These are phyloP conservation scores for Wolfiporia cocos DNA, from an alignment of 1,284 basidiomycete genomes.

Conservation along the genomic window DNA sequence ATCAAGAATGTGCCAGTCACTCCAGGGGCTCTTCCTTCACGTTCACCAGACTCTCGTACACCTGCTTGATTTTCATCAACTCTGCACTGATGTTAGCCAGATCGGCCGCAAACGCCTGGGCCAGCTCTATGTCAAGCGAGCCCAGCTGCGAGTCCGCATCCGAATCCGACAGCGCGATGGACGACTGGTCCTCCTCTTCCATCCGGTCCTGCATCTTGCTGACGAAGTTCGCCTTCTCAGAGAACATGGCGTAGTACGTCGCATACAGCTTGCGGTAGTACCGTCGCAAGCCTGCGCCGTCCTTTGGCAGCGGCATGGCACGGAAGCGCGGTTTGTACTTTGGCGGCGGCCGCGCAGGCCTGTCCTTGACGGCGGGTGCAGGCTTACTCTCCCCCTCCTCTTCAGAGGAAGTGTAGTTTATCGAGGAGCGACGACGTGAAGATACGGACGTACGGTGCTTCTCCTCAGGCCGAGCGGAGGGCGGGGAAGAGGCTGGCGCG, in stretches of 20 bases:
- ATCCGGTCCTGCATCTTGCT: slow-evolving; percentile 41
- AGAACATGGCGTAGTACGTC: slow-evolving; percentile 41
- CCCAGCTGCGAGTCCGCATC: slow-evolving; percentile 44
- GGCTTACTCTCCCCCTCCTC: slow-evolving; percentile 38
- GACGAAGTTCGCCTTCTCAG: slow-evolving; percentile 36
- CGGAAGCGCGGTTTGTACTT: slow-evolving; percentile 16
- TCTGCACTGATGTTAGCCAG: slow-evolving; percentile 13
- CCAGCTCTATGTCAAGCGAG: slow-evolving; percentile 46
- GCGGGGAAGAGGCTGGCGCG: too few species aligned
- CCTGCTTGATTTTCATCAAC: slow-evolving; percentile 13
- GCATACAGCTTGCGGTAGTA: slow-evolving; percentile 46
- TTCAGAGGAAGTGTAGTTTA: slow-evolving; percentile 57
- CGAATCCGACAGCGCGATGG: slow-evolving; percentile 34
- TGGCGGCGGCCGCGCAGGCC: slow-evolving; percentile 10
- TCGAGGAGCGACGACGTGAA: slow-evolving; percentile 27
- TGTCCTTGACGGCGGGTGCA: too few species aligned
- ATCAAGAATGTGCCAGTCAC: too few species aligned
- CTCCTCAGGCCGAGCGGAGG: slow-evolving; percentile 17
- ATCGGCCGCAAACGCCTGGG: slow-evolving; percentile 31
- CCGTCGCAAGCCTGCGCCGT: slow-evolving; percentile 42
- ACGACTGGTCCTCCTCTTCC: slow-evolving; percentile 26
- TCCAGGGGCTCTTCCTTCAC: too few species aligned
- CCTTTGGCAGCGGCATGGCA: slow-evolving; percentile 35
- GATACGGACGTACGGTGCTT: slow-evolving; percentile 12
- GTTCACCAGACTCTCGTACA: too few species aligned